Base-by-base conservation (phyloP, 176 grass and related monocot genomes). In the Aechmea fasciata region DNA sequence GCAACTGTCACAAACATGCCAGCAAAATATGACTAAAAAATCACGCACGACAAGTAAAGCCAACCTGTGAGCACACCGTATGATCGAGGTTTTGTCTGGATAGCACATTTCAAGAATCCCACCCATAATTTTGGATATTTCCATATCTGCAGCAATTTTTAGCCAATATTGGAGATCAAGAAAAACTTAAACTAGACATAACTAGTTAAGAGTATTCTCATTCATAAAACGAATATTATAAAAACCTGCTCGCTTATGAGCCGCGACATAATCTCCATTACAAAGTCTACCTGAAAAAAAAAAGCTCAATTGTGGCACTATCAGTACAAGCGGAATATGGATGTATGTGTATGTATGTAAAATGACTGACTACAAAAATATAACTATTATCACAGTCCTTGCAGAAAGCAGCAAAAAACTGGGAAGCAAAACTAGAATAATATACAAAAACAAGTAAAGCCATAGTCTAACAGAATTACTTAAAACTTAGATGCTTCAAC, bases 61-160 rank as follows among this genome's bases (percentile, higher is more conserved):
- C 13, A 66, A 97, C 93, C 93, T 97, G 93, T 78, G 48, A 97
- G 68, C 49, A 97, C 89, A 51, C 86, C 64, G 53, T 86, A 97
- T 57, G 93, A 92, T 70, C 89, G 92, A 81, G 92, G 88, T 82
- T 87, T 97, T 66, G 79, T 89, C 80, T 92, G 83, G 64, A 92
- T 92, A 69, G 85, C 78, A 75, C 86, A 97, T 66, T 92, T 92
- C 59, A 97, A 66, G 69, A 97, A 97, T 66, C 93, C 89, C 69
- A 92, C 89, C 93, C 93, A 97, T 77, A 97, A 83, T 63, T 92
- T 90, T 17, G 93, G 93, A 69, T 97, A 97, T 78, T 92, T 97
- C 89, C 93, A 97, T 85, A 97, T 92, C 93, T 97, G 82, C 13
- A 67, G 69, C 47, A 52, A 67, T 53, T 41, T 41, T 41, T 41